These are phyloP conservation scores for Ministeria vibrans DNA, from an alignment of 78 protist species.

Conservation along the genomic window DNA sequence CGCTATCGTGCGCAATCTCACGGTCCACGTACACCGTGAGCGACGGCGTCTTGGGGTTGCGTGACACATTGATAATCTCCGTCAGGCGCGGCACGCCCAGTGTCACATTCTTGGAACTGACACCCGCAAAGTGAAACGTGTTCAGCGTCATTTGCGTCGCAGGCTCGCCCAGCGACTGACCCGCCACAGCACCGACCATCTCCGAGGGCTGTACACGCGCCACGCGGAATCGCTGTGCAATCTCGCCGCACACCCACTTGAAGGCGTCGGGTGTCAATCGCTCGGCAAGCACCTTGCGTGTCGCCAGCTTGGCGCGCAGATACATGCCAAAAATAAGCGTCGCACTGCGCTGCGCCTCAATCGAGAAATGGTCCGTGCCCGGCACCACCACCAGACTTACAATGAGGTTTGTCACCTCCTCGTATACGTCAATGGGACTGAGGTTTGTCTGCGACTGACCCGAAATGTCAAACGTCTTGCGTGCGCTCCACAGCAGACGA, in stretches of 20 bases:
- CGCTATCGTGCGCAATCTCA: neutral
- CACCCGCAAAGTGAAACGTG: slow-evolving; percentile 99
- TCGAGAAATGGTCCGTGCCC: slow-evolving; percentile 40
- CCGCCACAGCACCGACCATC: slow-evolving; percentile 91
- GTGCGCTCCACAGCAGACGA: slow-evolving; percentile 78
- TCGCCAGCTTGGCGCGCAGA: slow-evolving; percentile 58
- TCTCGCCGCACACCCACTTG: slow-evolving; percentile 89
- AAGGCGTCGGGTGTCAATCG: slow-evolving; percentile 76
- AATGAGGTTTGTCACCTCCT: slow-evolving; percentile 20
- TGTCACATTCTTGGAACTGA: slow-evolving; percentile 95
- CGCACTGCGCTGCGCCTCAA: slow-evolving; percentile 71
- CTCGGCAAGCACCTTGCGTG: slow-evolving; percentile 63
- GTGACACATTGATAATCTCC: slow-evolving; percentile 95
- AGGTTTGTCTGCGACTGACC: slow-evolving; percentile 31
- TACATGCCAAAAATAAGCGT: slow-evolving; percentile 63
- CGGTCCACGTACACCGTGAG: slow-evolving; percentile 66
- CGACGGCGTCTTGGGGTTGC: slow-evolving; percentile 82
- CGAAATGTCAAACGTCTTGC: slow-evolving; percentile 6
- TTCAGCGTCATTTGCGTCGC: slow-evolving; percentile 99
- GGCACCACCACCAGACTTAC: neutral
- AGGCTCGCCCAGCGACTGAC: slow-evolving; percentile 99
- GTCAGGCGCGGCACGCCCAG: slow-evolving; percentile 92
- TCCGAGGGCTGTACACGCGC: slow-evolving; percentile 62
- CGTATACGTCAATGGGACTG: slow-evolving; percentile 48
- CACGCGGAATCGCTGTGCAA: slow-evolving; percentile 64